These are phyloP conservation scores for Claviceps maximensis DNA, from an alignment of 2,329 filamentous ascomycete genomes.

Conservation along the genomic window DNA sequence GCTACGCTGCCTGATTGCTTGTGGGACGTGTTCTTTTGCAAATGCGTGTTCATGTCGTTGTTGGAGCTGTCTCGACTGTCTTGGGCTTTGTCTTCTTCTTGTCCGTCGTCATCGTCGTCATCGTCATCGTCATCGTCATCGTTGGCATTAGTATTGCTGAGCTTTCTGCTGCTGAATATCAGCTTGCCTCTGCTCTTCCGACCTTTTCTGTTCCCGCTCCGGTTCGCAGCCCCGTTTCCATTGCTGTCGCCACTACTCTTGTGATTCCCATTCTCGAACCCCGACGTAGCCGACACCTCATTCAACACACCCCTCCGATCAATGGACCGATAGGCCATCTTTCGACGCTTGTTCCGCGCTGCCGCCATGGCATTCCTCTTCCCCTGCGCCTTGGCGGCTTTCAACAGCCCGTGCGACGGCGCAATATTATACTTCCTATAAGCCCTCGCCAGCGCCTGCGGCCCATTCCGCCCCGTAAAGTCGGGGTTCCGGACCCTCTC, in stretches of 20 bases:
- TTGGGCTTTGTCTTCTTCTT: not conserved
- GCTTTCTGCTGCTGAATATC: too few relatives aligned
- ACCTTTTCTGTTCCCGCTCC: too few relatives aligned
- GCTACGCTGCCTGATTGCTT: not conserved
- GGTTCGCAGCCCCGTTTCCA: too few relatives aligned
- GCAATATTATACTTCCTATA: slow-evolving; percentile 54
- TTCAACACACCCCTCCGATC: not conserved
- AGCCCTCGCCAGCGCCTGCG: slow-evolving; percentile 47
- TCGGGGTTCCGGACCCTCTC: slow-evolving; percentile 41
- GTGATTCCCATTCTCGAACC: not conserved
- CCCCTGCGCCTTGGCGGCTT: slow-evolving; percentile 18
- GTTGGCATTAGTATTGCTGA: too few relatives aligned
- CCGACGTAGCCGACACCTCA: not conserved
- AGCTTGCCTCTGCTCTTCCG: too few relatives aligned
- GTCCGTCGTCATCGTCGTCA: not conserved
- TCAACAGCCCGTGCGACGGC: slow-evolving; percentile 29
- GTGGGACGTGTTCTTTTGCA: not conserved
- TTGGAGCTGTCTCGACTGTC: not conserved
- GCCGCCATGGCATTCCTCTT: slow-evolving; percentile 1
- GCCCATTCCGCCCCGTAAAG: slow-evolving; percentile 43
- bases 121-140: not conserved
- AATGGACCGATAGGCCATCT: not conserved
- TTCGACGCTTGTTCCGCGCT: not conserved
- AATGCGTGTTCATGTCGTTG: too few relatives aligned
- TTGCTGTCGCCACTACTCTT: too few relatives aligned